Conservation (phyloP, 1,284 basidiomycete genomes). For the Sphagnurus paluster region DNA sequence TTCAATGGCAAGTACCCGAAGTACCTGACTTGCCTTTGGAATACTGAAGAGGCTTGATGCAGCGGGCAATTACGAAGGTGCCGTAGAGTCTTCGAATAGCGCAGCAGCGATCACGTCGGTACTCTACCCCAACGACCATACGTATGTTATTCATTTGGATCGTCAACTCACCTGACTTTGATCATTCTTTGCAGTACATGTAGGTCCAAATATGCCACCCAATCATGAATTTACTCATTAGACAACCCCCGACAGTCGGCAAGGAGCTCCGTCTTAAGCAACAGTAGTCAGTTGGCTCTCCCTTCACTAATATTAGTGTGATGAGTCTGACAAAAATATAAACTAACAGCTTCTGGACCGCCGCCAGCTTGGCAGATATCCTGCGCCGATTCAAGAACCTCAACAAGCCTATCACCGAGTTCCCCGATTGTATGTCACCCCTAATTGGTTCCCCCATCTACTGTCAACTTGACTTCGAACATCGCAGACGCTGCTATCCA, state of each 20-base stretch:
- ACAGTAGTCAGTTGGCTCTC: slow-evolving; percentile 59
- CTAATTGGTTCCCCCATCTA: neutral
- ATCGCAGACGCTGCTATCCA: slow-evolving; percentile 80
- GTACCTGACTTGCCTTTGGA: no score
- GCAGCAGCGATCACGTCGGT: slow-evolving; percentile 91
- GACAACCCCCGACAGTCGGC: slow-evolving; percentile 52
- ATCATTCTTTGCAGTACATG: slow-evolving; percentile 30
- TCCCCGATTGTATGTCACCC: slow-evolving; percentile 68
- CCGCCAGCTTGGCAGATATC: slow-evolving; percentile 85
- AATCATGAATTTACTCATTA: slow-evolving; percentile 1
- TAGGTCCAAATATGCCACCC: slow-evolving; percentile 23
- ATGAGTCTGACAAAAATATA: neutral
- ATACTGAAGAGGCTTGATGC: no score
- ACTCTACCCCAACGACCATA: slow-evolving; percentile 85
- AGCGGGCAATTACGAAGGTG: slow-evolving; percentile 89
- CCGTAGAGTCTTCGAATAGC: slow-evolving; percentile 82
- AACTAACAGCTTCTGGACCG: slow-evolving; percentile 71
- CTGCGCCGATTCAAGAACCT: slow-evolving; percentile 80
- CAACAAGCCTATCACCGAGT: slow-evolving; percentile 71
- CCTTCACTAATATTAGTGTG: no score
- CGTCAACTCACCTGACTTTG: slow-evolving; percentile 5
- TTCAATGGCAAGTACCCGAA: slow-evolving; percentile 85
- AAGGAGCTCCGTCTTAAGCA: slow-evolving; percentile 93
- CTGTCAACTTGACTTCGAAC: neutral
- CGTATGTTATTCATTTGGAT: slow-evolving; percentile 43